Evolutionary conservation across 225 moss, liverwort and hornwort species (phyloP), one percentile per base, ranked within the genome.

Genomic region (Neckera pumila): DNA sequence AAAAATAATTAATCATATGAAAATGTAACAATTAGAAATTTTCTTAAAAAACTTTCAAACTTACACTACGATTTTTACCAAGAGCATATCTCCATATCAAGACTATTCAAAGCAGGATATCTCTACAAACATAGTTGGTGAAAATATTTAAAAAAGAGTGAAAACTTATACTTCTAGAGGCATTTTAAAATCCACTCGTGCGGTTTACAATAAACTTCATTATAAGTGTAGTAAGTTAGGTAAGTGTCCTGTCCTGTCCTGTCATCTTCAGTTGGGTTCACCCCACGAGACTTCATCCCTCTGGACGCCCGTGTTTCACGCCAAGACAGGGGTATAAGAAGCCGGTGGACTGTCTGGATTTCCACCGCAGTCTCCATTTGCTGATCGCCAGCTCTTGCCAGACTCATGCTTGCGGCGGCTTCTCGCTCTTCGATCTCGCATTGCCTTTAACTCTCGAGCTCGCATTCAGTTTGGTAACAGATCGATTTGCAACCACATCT

Each of bases 31-130:
- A 17, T 8, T 17, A 17, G 0, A 42, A 42, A 42, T 5, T 71
- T 9, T 5, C 9, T 0, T 42, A 2, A 16, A 33, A 71, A 26
- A 0, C 5, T 71, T 27, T 16, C 9, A 42, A 42, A 42, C 2
- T 42, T 27, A 26, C 3, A 42, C 1, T 3, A 14, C 5, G 2
- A 0, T 15, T 26, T 26, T 9, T 26, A 71, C 2, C 1, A 16
- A 0, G 9, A 64, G 1, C 33, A 17, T 33, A 66, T 3, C 19
- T 66, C 5, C 6, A 36, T 15, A 42, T 42, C 5, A 3, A 72
- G 6, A 27, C 15, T 42, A 71, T 43, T 43, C 3, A 14, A 19
- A 12, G 49, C 8, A 1, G 40, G 38, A 1, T 7, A 25, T 26
- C 26, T 26, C 3, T 14, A 42, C 15, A 2, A 15, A 26, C 8